phyloP scores from a whole-genome alignment of 345 rosid genomes.

The Ricinus communis region DNA sequence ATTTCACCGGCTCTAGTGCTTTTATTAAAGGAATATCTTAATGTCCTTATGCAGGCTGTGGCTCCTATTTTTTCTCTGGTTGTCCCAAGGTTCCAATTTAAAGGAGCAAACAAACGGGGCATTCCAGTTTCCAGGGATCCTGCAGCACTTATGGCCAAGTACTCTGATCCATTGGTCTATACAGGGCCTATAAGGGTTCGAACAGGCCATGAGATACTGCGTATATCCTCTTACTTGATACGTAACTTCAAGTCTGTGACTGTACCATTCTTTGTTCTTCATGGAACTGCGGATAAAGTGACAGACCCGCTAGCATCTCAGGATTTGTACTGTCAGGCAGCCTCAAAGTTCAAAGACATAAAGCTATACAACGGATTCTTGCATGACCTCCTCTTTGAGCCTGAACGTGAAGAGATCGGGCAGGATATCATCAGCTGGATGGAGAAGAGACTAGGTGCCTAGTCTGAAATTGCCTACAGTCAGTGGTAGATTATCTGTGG shows the following conservation, averaged over 20 bases:
- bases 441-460: constrained; percentile 53
- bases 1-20: background rate
- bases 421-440: constrained; percentile 86
- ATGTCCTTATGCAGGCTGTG: constrained; percentile 55
- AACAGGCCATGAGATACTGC: constrained; percentile 90
- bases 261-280: constrained; percentile 87
- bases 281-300: constrained; percentile 88
- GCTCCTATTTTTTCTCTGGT: constrained; percentile 89
- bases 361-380: constrained; percentile 90
- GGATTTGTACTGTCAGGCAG: constrained; percentile 74
- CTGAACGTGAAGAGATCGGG: constrained; percentile 79
- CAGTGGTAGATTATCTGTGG: constrained; percentile 15
- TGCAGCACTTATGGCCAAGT: constrained; percentile 81
- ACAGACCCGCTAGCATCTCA: constrained; percentile 92
- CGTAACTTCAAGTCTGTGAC: constrained; percentile 64
- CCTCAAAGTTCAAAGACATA: constrained; percentile 75
- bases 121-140: constrained; percentile 97
- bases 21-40: background rate
- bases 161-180: constrained; percentile 91
- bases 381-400: constrained; percentile 94
- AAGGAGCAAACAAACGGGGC: constrained; percentile 98
- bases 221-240: constrained; percentile 71
- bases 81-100: constrained; percentile 81
- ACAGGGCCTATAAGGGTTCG: constrained; percentile 97
- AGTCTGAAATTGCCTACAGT: background rate